Percentiles rank a stretch among this genome's conserved stretches.
Conservation (phyloP, 2,329 filamentous ascomycete species). For the Dendrostoma leiphaemia region DNA sequence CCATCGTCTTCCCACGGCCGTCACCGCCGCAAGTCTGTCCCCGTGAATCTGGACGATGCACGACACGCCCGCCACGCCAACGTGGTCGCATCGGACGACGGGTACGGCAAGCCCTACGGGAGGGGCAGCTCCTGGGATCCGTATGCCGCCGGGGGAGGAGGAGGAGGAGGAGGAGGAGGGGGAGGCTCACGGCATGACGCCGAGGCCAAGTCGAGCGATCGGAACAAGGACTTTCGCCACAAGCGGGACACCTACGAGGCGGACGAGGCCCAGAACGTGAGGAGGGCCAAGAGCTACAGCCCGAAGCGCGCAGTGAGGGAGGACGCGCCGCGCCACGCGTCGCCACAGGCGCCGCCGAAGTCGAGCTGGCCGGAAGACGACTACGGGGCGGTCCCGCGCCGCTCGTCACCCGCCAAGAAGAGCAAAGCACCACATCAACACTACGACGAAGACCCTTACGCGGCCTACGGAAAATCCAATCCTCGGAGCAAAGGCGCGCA, state of each 20-base stretch:
- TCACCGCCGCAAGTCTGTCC: slow-evolving; percentile 14
- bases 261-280: slow-evolving; percentile 11
- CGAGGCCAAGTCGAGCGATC: slow-evolving; percentile 9
- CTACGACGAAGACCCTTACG: slow-evolving; percentile 9
- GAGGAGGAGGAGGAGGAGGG: no score
- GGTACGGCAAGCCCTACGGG: neutral
- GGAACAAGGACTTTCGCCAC: slow-evolving; percentile 9
- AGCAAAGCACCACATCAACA: slow-evolving; percentile 1
- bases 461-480: neutral
- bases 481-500: neutral
- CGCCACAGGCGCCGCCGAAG: slow-evolving; percentile 8
- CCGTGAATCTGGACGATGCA: neutral
- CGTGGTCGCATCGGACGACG: slow-evolving; percentile 16
- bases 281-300: slow-evolving; percentile 17
- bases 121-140: neutral
- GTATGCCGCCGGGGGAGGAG: no score
- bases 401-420: slow-evolving; percentile 1
- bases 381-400: neutral
- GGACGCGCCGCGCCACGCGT: slow-evolving; percentile 1
- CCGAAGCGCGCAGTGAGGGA: slow-evolving; percentile 11
- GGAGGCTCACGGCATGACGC: slow-evolving; percentile 10
- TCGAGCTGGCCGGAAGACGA: slow-evolving; percentile 5
- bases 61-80: slow-evolving; percentile 5
- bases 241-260: slow-evolving; percentile 11
- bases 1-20: slow-evolving; percentile 2